A percentile compares a stretch with the other conserved stretches of the same genome.
phyloP scores from a whole-genome alignment of 169 alveolate species.

The Babesia divergens region DNA sequence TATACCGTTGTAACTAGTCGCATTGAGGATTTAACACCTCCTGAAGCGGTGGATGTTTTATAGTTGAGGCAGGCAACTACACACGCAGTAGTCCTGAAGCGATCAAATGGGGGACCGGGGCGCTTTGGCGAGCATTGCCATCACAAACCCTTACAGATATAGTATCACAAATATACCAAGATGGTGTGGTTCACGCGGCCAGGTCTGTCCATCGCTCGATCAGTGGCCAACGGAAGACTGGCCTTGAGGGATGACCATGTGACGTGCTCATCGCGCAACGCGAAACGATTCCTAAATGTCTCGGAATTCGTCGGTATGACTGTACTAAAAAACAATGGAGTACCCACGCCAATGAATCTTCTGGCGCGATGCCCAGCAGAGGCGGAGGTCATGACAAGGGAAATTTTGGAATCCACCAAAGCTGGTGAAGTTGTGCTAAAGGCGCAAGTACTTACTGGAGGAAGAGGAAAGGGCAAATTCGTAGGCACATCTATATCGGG shows the following conservation, averaged over 20 bases:
- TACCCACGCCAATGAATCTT: constrained; percentile 70
- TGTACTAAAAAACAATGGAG: constrained; percentile 64
- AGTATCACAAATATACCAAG: not conserved
- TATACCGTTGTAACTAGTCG: not conserved
- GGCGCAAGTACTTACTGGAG: constrained; percentile 89
- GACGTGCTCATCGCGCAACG: not conserved
- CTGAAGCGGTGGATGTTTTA: not conserved
- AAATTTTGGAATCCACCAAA: constrained; percentile 56
- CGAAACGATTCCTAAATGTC: constrained; percentile 67
- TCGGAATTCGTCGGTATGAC: constrained; percentile 74
- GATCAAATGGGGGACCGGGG: constrained; percentile 25
- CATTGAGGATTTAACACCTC: not conserved
- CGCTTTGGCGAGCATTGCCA: too few relatives aligned
- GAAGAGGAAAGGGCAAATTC: constrained; percentile 89
- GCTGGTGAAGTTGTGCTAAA: constrained; percentile 72
- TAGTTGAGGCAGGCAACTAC: too few relatives aligned
- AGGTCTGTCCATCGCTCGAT: not conserved
- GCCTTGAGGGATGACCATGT: constrained; percentile 9
- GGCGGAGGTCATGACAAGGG: constrained; percentile 72
- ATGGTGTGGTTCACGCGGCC: not conserved
- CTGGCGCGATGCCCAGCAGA: constrained; percentile 75
- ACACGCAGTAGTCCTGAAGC: not conserved
- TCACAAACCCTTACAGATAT: too few relatives aligned
- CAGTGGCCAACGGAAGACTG: not conserved
- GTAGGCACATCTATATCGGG: constrained; percentile 83